Conservation (phyloP, 805 yeast species). For the Schizosaccharomyces japonicus region DNA sequence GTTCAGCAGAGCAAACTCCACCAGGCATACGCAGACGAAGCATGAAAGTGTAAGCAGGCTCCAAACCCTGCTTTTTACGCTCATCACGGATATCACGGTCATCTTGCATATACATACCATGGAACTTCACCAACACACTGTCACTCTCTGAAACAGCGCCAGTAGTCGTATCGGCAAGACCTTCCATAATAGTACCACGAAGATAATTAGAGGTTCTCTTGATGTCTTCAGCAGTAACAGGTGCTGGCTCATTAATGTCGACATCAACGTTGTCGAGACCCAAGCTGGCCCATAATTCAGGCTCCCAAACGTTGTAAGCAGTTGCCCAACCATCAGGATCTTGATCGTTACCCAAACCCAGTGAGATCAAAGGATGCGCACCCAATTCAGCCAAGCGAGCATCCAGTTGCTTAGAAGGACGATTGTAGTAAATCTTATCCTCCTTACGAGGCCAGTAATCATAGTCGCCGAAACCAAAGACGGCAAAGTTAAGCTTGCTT, state of each 20-base stretch:
- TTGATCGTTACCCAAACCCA: conserved; percentile 90
- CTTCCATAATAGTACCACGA: conserved; percentile 84
- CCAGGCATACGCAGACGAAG: conserved; percentile 89
- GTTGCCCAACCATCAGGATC: conserved; percentile 89
- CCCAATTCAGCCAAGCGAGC: conserved; percentile 45
- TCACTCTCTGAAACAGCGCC: conserved; percentile 80
- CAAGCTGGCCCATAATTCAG: conserved; percentile 60
- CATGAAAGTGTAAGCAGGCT: conserved; percentile 94
- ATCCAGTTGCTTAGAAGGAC: conserved; percentile 57
- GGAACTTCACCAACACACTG: conserved; percentile 88
- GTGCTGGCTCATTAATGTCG: conserved; percentile 73
- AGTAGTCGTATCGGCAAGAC: conserved; percentile 54
- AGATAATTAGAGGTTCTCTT: conserved; percentile 64
- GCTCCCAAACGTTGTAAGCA: conserved; percentile 76
- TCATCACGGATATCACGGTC: conserved; percentile 89
- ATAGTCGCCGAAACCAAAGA: conserved; percentile 61
- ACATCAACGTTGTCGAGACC: conserved; percentile 67
- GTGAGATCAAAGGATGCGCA: conserved; percentile 43
- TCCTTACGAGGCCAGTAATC: conserved; percentile 94
- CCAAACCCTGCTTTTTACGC: conserved; percentile 74
- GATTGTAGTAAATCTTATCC: conserved; percentile 80
- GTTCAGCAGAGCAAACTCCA: conserved; percentile 65
- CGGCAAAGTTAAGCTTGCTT: conserved; percentile 31
- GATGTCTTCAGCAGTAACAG: conserved; percentile 86
- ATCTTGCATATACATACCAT: conserved; percentile 95